Percentiles rank a stretch among this genome's conserved stretches.
Conservation (phyloP, 495 filamentous ascomycete genomes). For the Penicilliopsis zonata region DNA sequence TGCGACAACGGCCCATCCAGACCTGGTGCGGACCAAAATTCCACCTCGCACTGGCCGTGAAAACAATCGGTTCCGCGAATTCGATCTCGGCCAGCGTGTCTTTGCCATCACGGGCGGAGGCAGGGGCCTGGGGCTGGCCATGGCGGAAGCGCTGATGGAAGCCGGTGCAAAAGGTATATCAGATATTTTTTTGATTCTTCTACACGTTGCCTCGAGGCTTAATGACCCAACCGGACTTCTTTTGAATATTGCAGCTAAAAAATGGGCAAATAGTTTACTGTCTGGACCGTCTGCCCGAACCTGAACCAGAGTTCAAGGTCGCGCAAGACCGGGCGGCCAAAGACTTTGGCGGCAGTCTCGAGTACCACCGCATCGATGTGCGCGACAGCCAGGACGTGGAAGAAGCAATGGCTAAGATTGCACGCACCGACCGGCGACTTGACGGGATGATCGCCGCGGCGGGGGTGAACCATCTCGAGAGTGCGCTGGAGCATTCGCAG, state of each 20-base stretch:
- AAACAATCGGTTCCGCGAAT: slow-evolving; percentile 27
- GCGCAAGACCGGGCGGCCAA: slow-evolving; percentile 33
- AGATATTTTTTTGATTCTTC: neutral
- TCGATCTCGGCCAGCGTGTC: slow-evolving; percentile 45
- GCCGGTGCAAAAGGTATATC: slow-evolving; percentile 50
- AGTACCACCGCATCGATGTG: slow-evolving; percentile 55
- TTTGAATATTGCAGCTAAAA: neutral
- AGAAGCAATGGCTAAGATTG: slow-evolving; percentile 39
- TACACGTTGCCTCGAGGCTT: neutral
- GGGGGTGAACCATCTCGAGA: slow-evolving; percentile 63
- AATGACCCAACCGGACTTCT: no score
- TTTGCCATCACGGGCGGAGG: slow-evolving; percentile 53
- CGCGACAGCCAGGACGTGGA: slow-evolving; percentile 45
- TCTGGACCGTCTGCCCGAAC: slow-evolving; percentile 42
- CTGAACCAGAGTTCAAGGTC: slow-evolving; percentile 37
- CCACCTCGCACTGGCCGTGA: slow-evolving; percentile 13
- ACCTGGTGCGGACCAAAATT: slow-evolving; percentile 24
- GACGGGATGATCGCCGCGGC: slow-evolving; percentile 78
- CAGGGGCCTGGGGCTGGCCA: slow-evolving; percentile 48
- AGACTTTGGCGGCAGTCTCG: slow-evolving; percentile 41
- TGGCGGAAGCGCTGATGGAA: slow-evolving; percentile 59
- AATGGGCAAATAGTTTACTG: slow-evolving; percentile 39
- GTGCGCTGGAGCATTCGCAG: slow-evolving; percentile 55
- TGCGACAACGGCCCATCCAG: slow-evolving; percentile 8
- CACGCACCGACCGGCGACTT: slow-evolving; percentile 39